Conservation (phyloP, 2,329 filamentous ascomycete genomes). For the Fusarium guadeloupense region DNA sequence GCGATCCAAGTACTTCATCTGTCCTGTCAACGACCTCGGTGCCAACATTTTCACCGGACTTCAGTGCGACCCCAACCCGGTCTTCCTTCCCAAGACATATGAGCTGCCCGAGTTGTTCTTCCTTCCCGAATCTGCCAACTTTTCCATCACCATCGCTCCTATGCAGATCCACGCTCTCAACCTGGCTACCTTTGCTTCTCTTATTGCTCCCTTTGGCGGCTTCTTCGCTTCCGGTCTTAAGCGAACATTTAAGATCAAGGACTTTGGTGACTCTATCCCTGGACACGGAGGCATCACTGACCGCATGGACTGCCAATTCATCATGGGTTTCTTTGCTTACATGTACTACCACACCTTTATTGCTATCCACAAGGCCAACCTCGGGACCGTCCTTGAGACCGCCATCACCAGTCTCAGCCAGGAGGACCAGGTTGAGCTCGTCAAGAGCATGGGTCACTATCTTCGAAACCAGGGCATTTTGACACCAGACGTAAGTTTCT, state of each 20-base stretch:
- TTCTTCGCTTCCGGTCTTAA: constrained; percentile 99
- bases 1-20: constrained; percentile 97
- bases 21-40: constrained; percentile 94
- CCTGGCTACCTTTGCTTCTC: constrained; percentile 91
- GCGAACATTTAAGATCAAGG: constrained; percentile 99
- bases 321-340: constrained; percentile 98
- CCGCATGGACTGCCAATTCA: constrained; percentile 99
- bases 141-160: constrained; percentile 79
- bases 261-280: constrained; percentile 97
- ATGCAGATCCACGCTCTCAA: constrained; percentile 94
- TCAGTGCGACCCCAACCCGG: constrained; percentile 89
- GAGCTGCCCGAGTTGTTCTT: constrained; percentile 77
- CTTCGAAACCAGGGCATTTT: constrained; percentile 69
- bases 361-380: constrained; percentile 83
- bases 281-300: constrained; percentile 98
- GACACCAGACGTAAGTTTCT: constrained; percentile 44
- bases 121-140: constrained; percentile 64
- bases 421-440: constrained; percentile 88
- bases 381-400: constrained; percentile 88
- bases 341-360: constrained; percentile 99
- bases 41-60: constrained; percentile 93
- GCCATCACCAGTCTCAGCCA: constrained; percentile 88
- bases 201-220: constrained; percentile 96
- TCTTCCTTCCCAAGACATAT: constrained; percentile 83
- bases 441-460: constrained; percentile 71